Percentiles rank a stretch among this genome's conserved stretches.
phyloP scores from a whole-genome alignment of 2,329 filamentous ascomycete species.

The Purpureocillium takamizusanense region DNA sequence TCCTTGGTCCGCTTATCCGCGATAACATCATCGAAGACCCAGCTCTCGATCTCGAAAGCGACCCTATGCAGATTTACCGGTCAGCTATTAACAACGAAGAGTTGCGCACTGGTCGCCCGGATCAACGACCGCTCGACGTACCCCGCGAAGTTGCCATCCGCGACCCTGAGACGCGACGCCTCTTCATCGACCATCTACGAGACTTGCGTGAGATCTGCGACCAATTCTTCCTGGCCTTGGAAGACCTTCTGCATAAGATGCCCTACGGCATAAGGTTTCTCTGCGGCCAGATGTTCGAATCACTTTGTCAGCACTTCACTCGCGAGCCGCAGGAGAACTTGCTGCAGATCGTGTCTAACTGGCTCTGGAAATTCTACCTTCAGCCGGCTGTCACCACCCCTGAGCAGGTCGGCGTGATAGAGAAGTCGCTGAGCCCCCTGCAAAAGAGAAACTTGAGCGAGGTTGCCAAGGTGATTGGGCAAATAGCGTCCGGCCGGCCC shows the following conservation, averaged over 20 bases:
- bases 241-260: constrained; percentile 79
- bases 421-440: constrained; percentile 77
- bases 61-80: constrained; percentile 94
- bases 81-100: constrained; percentile 97
- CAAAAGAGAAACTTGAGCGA: constrained; percentile 90
- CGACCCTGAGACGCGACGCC: constrained; percentile 81
- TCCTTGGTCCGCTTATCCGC: constrained; percentile 76
- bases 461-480: constrained; percentile 83
- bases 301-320: constrained; percentile 67
- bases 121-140: constrained; percentile 72
- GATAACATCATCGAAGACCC: constrained; percentile 92
- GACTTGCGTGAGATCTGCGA: constrained; percentile 92
- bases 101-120: constrained; percentile 78
- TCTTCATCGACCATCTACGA: constrained; percentile 90
- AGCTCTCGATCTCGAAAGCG: constrained; percentile 85
- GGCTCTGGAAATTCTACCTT: constrained; percentile 91
- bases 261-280: constrained; percentile 89
- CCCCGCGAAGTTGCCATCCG: constrained; percentile 90
- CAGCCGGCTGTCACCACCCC: constrained; percentile 83
- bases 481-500: constrained; percentile 77
- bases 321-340: constrained; percentile 69
- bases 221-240: constrained; percentile 73
- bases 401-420: constrained; percentile 87
- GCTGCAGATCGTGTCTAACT: constrained; percentile 77
- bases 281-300: constrained; percentile 75